A percentile compares a stretch with the other conserved stretches of the same genome.
These are phyloP conservation scores for Citrus trifoliata DNA, from an alignment of 345 rosid genomes.

Conservation along the genomic window DNA sequence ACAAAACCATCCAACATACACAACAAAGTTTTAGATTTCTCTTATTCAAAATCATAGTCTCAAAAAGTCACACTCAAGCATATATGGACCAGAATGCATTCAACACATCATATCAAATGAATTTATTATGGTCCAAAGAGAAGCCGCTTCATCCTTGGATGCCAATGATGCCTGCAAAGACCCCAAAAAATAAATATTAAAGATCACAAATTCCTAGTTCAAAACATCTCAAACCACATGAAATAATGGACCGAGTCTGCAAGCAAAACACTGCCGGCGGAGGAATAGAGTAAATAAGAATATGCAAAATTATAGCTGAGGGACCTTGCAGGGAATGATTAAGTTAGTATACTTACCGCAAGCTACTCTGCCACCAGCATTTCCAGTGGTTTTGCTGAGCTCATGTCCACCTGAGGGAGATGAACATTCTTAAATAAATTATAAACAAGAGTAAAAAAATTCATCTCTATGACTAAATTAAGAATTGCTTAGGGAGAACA, in stretches of 20 bases:
- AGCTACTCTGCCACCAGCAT: constrained; percentile 84
- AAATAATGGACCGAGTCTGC: neutral
- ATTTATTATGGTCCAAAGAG: neutral
- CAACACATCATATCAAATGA: neutral
- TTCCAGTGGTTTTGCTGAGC: constrained; percentile 89
- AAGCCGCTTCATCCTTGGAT: neutral
- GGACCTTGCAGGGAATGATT: neutral
- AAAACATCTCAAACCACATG: neutral
- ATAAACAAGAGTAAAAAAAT: neutral
- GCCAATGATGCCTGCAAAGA: neutral
- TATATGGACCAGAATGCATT: neutral
- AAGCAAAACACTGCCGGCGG: neutral
- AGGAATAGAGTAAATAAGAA: neutral
- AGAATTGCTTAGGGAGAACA: neutral
- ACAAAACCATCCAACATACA: neutral
- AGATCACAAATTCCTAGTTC: neutral
- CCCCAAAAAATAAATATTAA: too few species aligned
- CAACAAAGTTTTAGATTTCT: neutral
- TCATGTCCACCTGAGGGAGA: constrained; percentile 21
- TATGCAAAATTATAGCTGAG: neutral
- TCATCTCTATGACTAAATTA: neutral
- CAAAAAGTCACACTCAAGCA: neutral
- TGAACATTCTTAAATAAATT: neutral
- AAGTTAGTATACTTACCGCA: neutral
- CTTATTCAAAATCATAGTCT: neutral